Evolutionary conservation across 2,329 filamentous ascomycete species (phyloP), one percentile per base, ranked within the genome.

Genomic region (Colletotrichum siamense): DNA sequence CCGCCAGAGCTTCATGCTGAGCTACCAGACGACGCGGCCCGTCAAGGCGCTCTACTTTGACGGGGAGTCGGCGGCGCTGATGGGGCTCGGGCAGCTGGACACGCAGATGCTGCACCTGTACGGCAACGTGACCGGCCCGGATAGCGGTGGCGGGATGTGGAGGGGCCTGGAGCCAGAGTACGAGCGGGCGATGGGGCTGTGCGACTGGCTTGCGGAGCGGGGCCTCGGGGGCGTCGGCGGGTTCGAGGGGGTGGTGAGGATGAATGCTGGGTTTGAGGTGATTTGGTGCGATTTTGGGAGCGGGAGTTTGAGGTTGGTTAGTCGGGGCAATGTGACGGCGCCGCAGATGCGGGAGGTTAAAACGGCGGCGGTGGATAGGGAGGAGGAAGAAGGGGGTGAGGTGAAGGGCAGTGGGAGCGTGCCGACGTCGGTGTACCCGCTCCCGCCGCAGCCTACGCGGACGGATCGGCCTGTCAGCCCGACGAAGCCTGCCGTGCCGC

Each of bases 221-320:
- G 82, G 84, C 1, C 82, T 90, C 16, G 84, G 88, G 8, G 87
- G 87, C 2, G 76, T 77, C 10, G 87, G 86, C 88, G 88, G 87
- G 49, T 86, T 87, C 36, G 88, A 91, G 78, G 88, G 87, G 3
- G 81, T 89, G 44, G 85, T 90, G 57, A 83, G 88, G 73, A 89
- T 89, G 88, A 89, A 89, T 78, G 86, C 88, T 15, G 88, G 87
- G 6, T 89, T 89, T 74, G 88, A 89, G 81, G 81, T 89, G 79
- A 88, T 89, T n/a, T 89, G 88, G 88, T 89, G 88, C 77, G 84
- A 89, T 73, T 90, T 90, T 69, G 80, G 83, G 28, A 87, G 86
- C 71, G 84, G 84, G 12, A 87, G 85, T 22, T 78, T 89, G 69
- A 81, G 84, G 68, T 77, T 89, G 64, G 80, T 89, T 26, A 63